phyloP scores from a whole-genome alignment of 106 monocot species.

The Amphibolis antarctica region DNA sequence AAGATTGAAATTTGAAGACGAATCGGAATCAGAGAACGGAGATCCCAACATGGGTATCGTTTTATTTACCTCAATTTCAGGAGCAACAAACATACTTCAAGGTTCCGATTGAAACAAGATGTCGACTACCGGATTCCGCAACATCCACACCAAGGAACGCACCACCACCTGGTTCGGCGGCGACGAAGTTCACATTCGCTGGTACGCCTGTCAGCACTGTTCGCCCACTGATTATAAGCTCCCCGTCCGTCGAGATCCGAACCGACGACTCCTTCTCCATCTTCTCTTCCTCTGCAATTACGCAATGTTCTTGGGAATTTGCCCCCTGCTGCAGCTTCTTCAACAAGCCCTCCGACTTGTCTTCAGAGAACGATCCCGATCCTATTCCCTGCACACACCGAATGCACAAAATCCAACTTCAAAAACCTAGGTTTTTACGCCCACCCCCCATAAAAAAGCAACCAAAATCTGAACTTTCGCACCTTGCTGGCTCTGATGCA shows the following conservation, averaged over 20 bases:
- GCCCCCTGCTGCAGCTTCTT: conserved; percentile 1
- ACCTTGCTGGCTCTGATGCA: not conserved
- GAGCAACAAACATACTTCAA: conserved; percentile 30
- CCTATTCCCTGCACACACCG: conserved; percentile 2
- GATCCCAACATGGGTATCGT: not conserved
- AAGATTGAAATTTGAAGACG: not conserved
- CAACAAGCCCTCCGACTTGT: not conserved
- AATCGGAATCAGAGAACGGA: not conserved
- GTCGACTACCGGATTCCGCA: conserved; percentile 29
- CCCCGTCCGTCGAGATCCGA: conserved; percentile 30
- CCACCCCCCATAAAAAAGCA: not conserved
- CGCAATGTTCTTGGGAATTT: not conserved
- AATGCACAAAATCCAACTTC: not conserved
- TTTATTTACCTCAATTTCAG: not conserved
- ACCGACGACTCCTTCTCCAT: conserved; percentile 51
- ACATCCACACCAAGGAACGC: conserved; percentile 55
- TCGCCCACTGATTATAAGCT: conserved; percentile 33
- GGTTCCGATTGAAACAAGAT: conserved; percentile 58
- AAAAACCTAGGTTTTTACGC: conserved; percentile 3
- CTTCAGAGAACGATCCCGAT: not conserved
- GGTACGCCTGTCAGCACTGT: conserved; percentile 59
- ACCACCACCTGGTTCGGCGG: conserved; percentile 44
- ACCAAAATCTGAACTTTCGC: not conserved
- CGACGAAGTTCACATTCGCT: conserved; percentile 25
- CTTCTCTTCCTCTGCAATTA: conserved; percentile 3